Conservation (phyloP, 192 early-diverging fungal genomes). For the Coemansia sp. region DNA sequence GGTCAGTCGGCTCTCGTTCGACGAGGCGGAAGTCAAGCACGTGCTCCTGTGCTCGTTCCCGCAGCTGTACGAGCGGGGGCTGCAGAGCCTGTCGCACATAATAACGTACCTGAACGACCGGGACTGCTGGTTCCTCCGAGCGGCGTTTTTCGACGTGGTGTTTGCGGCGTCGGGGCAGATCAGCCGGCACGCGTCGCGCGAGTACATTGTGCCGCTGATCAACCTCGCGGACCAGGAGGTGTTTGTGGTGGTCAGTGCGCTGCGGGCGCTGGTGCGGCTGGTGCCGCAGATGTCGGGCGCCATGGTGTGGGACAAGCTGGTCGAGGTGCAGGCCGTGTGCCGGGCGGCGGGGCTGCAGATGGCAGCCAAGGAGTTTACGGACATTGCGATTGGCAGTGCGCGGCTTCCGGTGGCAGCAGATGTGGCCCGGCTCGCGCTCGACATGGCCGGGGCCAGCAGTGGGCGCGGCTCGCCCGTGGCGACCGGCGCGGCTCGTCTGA, state of each 20-base stretch:
- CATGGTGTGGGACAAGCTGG: conserved; percentile 52
- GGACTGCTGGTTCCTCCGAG: conserved; percentile 88
- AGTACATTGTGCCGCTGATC: conserved; percentile 94
- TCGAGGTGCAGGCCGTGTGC: conserved; percentile 30
- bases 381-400: conserved; percentile 30
- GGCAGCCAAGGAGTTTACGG: conserved; percentile 29
- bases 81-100: conserved; percentile 76
- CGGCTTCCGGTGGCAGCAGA: conserved; percentile 29
- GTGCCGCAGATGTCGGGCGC: conserved; percentile 53
- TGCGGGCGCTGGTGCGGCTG: conserved; percentile 79
- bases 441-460: conserved; percentile 14
- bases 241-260: conserved; percentile 88
- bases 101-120: conserved; percentile 96
- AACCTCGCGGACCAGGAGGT: conserved; percentile 87
- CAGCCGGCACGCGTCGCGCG: conserved; percentile 80
- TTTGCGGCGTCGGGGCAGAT: conserved; percentile 88
- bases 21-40: conserved; percentile 79
- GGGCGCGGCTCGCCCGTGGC: background rate
- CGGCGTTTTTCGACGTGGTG: conserved; percentile 93
- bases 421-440: conserved; percentile 31
- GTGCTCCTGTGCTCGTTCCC: conserved; percentile 67
- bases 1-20: conserved; percentile 78
- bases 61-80: conserved; percentile 44
- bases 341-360: conserved; percentile 21
- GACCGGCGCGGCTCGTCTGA: too few species aligned